Base-by-base conservation (phyloP, 345 rosid species). In the Populus nigra region DNA sequence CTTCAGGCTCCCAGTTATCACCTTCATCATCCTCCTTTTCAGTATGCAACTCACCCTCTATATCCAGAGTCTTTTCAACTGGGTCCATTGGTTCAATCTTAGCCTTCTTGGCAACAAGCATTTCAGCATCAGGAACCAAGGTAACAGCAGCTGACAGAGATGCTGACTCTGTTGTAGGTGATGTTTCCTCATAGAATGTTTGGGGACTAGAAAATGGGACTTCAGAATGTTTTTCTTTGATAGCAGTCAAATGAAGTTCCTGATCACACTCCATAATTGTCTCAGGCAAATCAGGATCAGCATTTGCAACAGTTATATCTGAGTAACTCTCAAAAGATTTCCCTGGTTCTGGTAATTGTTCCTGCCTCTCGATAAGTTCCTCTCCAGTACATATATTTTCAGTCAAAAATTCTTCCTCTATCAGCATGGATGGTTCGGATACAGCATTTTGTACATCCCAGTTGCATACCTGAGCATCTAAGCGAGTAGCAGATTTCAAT, bases 1-100 rank as follows among this genome's bases (percentile, higher is more conserved):
- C 95, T 87, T 96, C 97, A 15, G 81, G 69, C 76, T 91, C 95
- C 94, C 93, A 89, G 31, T 82, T 53, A 82, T 89, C 89, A 61
- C 82, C 87, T 74, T 87, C 88, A 43, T 88, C 93, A 29, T 90
- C 94, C 66, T 90, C 90, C 82, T 89, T 93, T 75, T 82, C 88
- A 80, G 69, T 70, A 75, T 4, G 86, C 33, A 77, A 70, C 83
- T 71, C 88, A 57, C 82, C 84, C 77, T 90, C 94, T 38, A 79
- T 79, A 78, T 82, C 82, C 77, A 83, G 79, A 65, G 86, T 89
- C 86, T 88, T 93, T 77, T 86, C 92, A 79, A 88, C 71, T 8
- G 87, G 81, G 63, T 77, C 86, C 20, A 78, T 77, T 0, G 82
- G 66, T 82, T 89, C 90, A 68, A 75, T 73, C 80, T 84, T 87